These are phyloP conservation scores for Pseudozyma sp. DNA, from an alignment of 1,284 basidiomycete genomes.

Conservation along the genomic window DNA sequence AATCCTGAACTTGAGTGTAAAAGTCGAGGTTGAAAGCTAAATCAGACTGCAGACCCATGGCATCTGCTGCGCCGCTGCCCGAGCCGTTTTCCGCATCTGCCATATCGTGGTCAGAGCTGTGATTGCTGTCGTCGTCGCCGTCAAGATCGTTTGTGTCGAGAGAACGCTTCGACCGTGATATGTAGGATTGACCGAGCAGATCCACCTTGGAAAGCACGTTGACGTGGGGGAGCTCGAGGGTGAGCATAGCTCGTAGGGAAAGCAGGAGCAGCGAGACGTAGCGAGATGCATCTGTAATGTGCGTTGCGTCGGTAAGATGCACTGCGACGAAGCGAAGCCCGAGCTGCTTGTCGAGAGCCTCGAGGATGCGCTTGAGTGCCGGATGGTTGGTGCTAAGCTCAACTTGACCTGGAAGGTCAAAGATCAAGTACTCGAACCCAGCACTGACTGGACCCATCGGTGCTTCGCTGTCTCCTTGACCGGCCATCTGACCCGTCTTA, in stretches of 20 bases:
- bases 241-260: slow-evolving; percentile 95
- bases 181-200: slow-evolving; percentile 72
- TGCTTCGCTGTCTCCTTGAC: slow-evolving; percentile 21
- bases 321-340: slow-evolving; percentile 86
- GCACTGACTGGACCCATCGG: slow-evolving; percentile 32
- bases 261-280: slow-evolving; percentile 93
- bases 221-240: slow-evolving; percentile 94
- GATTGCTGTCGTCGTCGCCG: slow-evolving; percentile 22
- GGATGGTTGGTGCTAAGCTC: slow-evolving; percentile 94
- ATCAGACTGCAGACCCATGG: slow-evolving; percentile 26
- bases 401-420: slow-evolving; percentile 97
- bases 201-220: slow-evolving; percentile 98
- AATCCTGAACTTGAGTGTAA: slow-evolving; percentile 97
- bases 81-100: not conserved
- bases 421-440: slow-evolving; percentile 80
- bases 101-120: slow-evolving; percentile 8
- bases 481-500: slow-evolving; percentile 29
- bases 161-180: slow-evolving; percentile 23
- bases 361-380: slow-evolving; percentile 75
- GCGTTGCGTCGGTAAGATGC: slow-evolving; percentile 94
- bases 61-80: slow-evolving; percentile 3
- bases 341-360: slow-evolving; percentile 79
- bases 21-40: slow-evolving; percentile 93
- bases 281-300: slow-evolving; percentile 94
- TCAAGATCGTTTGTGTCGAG: slow-evolving; percentile 28